Evolutionary conservation across 768 basidiomycete genomes (phyloP), one percentile per base, ranked within the genome.

Genomic region (Gloeopeniophorella convolvens): DNA sequence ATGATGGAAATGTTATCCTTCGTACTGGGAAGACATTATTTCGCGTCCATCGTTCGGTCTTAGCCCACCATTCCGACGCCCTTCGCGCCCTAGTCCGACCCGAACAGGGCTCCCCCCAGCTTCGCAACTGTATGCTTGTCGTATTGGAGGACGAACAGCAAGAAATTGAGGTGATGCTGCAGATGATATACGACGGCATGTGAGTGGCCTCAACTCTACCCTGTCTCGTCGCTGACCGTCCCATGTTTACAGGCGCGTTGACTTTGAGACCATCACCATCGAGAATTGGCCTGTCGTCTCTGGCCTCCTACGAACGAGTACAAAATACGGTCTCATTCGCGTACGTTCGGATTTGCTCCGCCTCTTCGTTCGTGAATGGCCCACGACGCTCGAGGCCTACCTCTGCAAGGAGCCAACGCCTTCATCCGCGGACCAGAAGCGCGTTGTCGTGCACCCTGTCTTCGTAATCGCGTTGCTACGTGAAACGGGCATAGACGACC

Each of bases 401-500:
- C 24, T 48, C 16, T 45, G 32, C 3, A 31, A 57, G 16, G 16
- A 11, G 12, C 12, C 32, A 21, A 21, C 28, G 8, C 20, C 23
- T 32, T 49, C 13, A 16, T 34, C n/a, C 20, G 12, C 42, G n/a
- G 27, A 13, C 26, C 41, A 26, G 33, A 18, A 24, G 30, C 54
- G 58, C 57, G 30, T 50, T 46, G 49, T 57, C 46, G 50, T 62
- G 1, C 55, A 60, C 34, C 63, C 63, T 3, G 60, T 59, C 12
- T 39, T 30, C 28, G 61, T 61, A 23, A 60, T 64, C 49, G 49
- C 49, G 5, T 59, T 64, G 21, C 61, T 64, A 7, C 59, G 63
- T 46, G 49, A 59, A 16, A 54, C 57, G 42, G 50, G 51, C n/a
- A 57, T 54, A 50, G 34, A 33, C 48, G 43, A 51, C 31, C 32